Base-by-base conservation (phyloP, 495 filamentous ascomycete species). In the Penicillium maclennaniae region DNA sequence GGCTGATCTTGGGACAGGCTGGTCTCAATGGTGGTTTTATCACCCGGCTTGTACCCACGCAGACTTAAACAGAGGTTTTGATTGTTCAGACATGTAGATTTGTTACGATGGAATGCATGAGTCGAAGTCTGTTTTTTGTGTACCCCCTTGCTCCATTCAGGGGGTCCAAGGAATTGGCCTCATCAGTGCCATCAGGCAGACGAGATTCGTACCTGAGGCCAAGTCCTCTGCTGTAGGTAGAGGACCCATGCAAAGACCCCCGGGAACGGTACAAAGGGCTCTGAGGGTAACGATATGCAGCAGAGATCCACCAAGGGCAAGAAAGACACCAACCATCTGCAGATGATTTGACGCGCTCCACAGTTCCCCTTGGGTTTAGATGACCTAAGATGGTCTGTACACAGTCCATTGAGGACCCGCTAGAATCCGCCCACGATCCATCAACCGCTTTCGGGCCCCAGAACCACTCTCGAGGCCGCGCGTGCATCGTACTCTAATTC, bases 361-460 rank as follows among this genome's bases (percentile, higher is more conserved):
- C 56, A 45, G 51, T 53, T 61, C 52, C 58, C 50, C 39, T 51
- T 53, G 60, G 54, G 38, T 50, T 27, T n/a, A n/a, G 34, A 58
- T 49, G 37, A 49, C 44, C 34, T 47, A 54, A 53, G 51, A 43
- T 26, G 23, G 47, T 34, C 34, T 45, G 45, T 55, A 27, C 45
- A 60, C 45, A 60, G 37, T 17, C 41, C 48, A 39, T 34, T 23
- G 38, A 31, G 2, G 62, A 53, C 61, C 61, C 61, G 55, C 61
- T 49, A 17, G 16, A 27, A 40, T 41, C 53, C 55, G 58, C 60
- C 58, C 58, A 55, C 54, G 54, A 50, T 56, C 60, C 56, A 66
- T 59, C 66, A 58, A 57, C 63, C 63, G 62, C 63, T 66, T 67
- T 46, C 53, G 63, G 68, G 51, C 60, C 53, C 65, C 59, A 61